Base-by-base conservation (phyloP, 805 yeast species). In the Candida montana region DNA sequence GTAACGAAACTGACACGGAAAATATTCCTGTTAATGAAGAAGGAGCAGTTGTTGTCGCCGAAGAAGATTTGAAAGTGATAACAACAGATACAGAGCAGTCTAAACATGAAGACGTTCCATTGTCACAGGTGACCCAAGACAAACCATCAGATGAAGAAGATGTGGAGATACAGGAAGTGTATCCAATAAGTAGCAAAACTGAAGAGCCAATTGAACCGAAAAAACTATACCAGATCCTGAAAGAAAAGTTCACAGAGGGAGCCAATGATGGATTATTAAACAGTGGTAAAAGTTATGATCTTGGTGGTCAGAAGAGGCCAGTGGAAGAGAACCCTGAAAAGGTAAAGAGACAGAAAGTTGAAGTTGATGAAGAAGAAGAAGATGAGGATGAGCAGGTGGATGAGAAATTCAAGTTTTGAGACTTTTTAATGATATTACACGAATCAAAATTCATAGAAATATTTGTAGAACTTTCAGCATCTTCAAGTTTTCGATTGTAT, bases 401-500 rank as follows among this genome's bases (percentile, higher is more conserved):
- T 9, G 52, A 46, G 2, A 55, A 54, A 28, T 57, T 57, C 45
- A 57, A 50, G 50, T 65, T 48, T 43, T 67, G 44, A 34, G 7
- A 9, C 19, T 27, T 2, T 27, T 27, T 10, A 27, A 11, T 11
- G 29, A 11, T 8, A 5, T 13, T 27, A 27, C 29, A 11, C n/a
- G 5, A 8, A 27, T 27, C n/a, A n/a, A n/a, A n/a, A n/a, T n/a
- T n/a, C n/a, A n/a, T n/a, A n/a, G n/a, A n/a, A n/a, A n/a, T n/a
- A n/a, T n/a, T n/a, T n/a, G n/a, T n/a, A n/a, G n/a, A n/a, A n/a
- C n/a, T n/a, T n/a, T n/a, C n/a, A n/a, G n/a, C n/a, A n/a, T n/a
- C n/a, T n/a, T n/a, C n/a, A n/a, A n/a, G n/a, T n/a, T n/a, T n/a
- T n/a, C n/a, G n/a, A n/a, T n/a, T n/a, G n/a, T n/a, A n/a, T n/a